Evolutionary conservation across 352 stramenopile species (phyloP).

Genomic region (Pythium dissotocum): DNA sequence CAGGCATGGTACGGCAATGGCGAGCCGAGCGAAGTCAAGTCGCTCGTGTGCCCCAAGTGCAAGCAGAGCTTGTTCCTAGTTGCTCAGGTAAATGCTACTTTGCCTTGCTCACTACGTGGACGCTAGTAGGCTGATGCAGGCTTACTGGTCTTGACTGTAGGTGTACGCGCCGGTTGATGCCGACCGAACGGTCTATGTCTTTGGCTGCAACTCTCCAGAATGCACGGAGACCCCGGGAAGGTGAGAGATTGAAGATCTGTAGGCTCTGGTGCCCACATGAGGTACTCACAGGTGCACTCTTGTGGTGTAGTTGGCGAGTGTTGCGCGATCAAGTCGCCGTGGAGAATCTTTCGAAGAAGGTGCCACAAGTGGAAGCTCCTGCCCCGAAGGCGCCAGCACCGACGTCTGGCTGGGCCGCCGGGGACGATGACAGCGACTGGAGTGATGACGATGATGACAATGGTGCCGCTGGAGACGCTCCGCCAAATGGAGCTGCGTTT

Average conservation of each 20-base stretch:
- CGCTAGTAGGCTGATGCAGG: slow-evolving; percentile 3
- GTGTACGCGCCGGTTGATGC: slow-evolving; percentile 77
- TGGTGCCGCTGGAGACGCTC: slow-evolving; percentile 10
- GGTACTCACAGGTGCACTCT: too few species aligned
- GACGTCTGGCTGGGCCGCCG: slow-evolving; percentile 24
- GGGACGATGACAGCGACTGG: slow-evolving; percentile 71
- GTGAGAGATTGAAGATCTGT: slow-evolving; percentile 16
- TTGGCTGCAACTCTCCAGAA: slow-evolving; percentile 81
- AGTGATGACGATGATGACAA: slow-evolving; percentile 57
- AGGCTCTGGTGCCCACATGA: too few species aligned
- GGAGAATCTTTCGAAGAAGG: slow-evolving; percentile 6
- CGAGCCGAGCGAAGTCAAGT: slow-evolving; percentile 25
- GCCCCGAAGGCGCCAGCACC: background rate
- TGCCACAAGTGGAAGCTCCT: background rate
- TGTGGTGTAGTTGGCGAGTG: slow-evolving; percentile 59
- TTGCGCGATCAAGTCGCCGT: slow-evolving; percentile 55
- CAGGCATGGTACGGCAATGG: slow-evolving; percentile 16
- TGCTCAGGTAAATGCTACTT: slow-evolving; percentile 39
- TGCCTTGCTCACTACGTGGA: background rate
- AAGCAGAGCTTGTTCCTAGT: slow-evolving; percentile 63
- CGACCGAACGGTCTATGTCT: slow-evolving; percentile 80
- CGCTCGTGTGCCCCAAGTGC: slow-evolving; percentile 63
- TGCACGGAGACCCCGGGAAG: slow-evolving; percentile 61
- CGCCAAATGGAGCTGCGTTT: slow-evolving; percentile 20
- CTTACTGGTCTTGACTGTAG: slow-evolving; percentile 26